Base-by-base conservation (phyloP, 331 rosid species). In the Pyracantha coccinea region DNA sequence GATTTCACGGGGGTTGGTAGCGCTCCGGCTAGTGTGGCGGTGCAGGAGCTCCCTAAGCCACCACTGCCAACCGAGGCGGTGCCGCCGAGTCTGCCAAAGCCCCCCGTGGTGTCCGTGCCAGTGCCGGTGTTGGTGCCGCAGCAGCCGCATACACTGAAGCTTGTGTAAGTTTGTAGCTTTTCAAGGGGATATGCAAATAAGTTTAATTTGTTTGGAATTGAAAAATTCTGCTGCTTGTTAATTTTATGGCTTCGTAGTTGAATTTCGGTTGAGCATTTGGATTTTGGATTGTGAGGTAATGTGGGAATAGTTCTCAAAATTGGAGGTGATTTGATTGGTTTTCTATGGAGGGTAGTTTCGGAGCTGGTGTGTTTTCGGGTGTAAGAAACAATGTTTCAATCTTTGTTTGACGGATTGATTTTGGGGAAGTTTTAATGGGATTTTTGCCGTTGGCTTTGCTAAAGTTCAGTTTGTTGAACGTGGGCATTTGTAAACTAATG, bases 131-230 rank as follows among this genome's bases (percentile, higher is more conserved):
- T 81, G 60, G 16, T 57, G 28, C 15, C 28, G 62, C 24, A n/a
- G 62, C 45, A 20, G 12, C 82, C 79, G 17, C 90, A 82, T 80
- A 75, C 88, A 32, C 77, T 71, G 73, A 86, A 95, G 89, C 80
- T 78, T 68, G 90, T 87, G 93, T 88, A 84, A 94, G 93, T 86
- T 70, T 54, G 67, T 75, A 53, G 50, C 76, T 57, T 75, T 69
- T 61, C 69, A n/a, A 6, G 20, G 6, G 47, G 24, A 65, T 65
- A 65, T 41, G 68, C 32, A 19, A 25, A 19, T 8, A 50, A 23
- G 29, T 76, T 69, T 1, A 24, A 47, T 80, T 35, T 19, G 11
- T 53, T 50, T 50, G 20, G 55, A 50, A 16, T 16, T 60, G 24
- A 55, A 23, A 74, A 60, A 11, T 6, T 68, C 73, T 72, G 73